A percentile compares a stretch with the other conserved stretches of the same genome.
Conservation (phyloP, 768 basidiomycete genomes). For the Hypholoma sublateritium region DNA sequence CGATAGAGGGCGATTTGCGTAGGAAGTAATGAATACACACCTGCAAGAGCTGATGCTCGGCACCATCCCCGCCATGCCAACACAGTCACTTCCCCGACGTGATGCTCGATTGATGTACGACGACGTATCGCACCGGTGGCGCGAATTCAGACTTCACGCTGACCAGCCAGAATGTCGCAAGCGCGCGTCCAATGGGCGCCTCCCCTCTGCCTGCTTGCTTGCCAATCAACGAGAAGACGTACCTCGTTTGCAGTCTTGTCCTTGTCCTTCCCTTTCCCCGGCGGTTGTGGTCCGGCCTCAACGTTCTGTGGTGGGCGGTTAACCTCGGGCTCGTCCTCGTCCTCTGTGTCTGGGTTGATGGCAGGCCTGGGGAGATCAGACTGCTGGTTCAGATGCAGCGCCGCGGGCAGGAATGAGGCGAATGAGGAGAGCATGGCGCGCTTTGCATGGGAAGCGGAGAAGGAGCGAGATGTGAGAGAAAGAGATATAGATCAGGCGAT, state of each 20-base stretch:
- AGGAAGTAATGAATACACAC: no score
- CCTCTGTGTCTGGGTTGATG: conserved; percentile 26
- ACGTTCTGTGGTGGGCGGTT: conserved; percentile 6
- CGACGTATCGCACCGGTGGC: no score
- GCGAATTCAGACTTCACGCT: no score
- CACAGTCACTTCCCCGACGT: no score
- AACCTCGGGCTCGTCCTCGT: conserved; percentile 31
- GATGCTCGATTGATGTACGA: no score
- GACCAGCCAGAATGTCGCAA: neutral
- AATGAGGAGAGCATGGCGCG: conserved; percentile 50
- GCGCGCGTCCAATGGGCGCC: neutral
- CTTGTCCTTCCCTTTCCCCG: conserved; percentile 24
- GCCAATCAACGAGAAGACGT: conserved; percentile 6
- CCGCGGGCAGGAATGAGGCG: conserved; percentile 48
- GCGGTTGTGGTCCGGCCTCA: conserved; percentile 3
- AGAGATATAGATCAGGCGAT: conserved; percentile 3
- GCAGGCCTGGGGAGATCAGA: conserved; percentile 21
- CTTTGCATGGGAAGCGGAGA: conserved; percentile 8
- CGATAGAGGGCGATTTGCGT: no score
- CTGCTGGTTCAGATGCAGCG: conserved; percentile 34
- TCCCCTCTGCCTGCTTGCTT: conserved; percentile 16
- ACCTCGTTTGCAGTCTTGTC: conserved; percentile 31
- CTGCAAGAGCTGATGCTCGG: no score
- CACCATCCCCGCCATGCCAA: no score
- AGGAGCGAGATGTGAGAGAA: conserved; percentile 3